Evolutionary conservation across 176 grass and related monocot genomes (phyloP), one percentile per base, ranked within the genome.

Genomic region (Hordeum marinum): DNA sequence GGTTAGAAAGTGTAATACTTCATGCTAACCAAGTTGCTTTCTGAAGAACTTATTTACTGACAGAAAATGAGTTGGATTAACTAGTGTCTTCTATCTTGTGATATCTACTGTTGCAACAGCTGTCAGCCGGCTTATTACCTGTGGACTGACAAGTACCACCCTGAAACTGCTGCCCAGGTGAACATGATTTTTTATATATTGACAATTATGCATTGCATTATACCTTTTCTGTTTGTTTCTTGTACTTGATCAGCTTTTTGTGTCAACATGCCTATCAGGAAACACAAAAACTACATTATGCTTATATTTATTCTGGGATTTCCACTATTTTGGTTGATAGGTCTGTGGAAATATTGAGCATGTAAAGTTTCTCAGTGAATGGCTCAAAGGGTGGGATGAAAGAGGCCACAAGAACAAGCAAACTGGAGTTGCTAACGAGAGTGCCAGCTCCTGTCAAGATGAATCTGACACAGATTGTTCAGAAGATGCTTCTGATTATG

Each of bases 61-160:
- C 68, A 69, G 24, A 69, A 37, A 29, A 18, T 62, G 32, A 34
- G 32, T 58, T 27, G 9, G 5, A 63, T 70, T 32, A 65, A 11
- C 9, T 52, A 26, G 2, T 60, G 26, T 87, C 57, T 79, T 79
- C 42, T 42, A 23, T 43, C 35, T 76, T 75, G 54, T 15, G 57
- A 25, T 85, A 79, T 82, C 79, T 70, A 42, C 36, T 87, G 40
- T 29, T 50, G 15, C 48, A 52, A 57, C 86, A 95, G 91, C 50
- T 85, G 62, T 84, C 81, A 84, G 58, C 64, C 66, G 46, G 79
- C 72, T 40, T 90, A 82, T 89, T 68, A 70, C 41, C 84, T 98
- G 34, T 98, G 96, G 96, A 98, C 89, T 52, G 87, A 92, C 78
- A 98, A 95, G 83, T 95, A 95, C 88, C 85, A 72, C 23, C 96